Percentiles rank a stretch among this genome's conserved stretches.
phyloP scores from a whole-genome alignment of 495 filamentous ascomycete genomes.

The Aspergillus ostianus region DNA sequence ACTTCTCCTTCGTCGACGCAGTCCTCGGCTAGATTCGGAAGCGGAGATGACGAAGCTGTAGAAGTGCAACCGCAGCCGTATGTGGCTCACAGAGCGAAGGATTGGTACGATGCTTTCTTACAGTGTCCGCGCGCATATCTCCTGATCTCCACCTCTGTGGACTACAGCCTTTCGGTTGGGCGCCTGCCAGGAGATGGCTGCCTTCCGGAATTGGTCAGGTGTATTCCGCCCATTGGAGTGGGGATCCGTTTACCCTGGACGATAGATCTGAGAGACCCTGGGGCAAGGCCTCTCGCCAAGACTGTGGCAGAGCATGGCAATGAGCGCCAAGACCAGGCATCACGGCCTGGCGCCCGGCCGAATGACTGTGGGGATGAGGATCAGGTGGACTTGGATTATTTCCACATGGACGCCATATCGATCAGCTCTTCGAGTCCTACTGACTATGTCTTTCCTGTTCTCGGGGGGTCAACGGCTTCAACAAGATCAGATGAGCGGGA shows the following conservation, averaged over 20 bases:
- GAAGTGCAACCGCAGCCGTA: neutral
- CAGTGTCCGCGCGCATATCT: constrained; percentile 34
- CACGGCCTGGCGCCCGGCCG: neutral
- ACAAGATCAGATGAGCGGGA: neutral
- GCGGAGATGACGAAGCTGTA: neutral
- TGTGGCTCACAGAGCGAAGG: constrained; percentile 14
- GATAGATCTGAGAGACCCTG: neutral
- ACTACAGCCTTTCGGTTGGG: constrained; percentile 30
- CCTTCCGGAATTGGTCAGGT: constrained; percentile 28
- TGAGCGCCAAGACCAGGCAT: neutral
- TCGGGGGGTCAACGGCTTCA: neutral
- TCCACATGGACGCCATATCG: neutral
- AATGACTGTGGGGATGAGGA: neutral
- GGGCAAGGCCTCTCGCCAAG: neutral
- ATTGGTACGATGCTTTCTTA: constrained; percentile 34
- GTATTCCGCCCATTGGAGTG: constrained; percentile 21
- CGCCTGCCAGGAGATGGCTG: constrained; percentile 23
- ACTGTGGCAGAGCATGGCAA: neutral
- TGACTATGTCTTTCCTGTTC: neutral
- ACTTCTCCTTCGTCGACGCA: neutral
- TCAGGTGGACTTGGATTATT: neutral
- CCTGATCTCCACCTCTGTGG: constrained; percentile 32
- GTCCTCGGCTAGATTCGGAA: neutral
- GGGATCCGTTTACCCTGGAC: constrained; percentile 28
- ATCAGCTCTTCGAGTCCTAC: neutral